phyloP scores from a whole-genome alignment of 768 basidiomycete genomes.

The Xerocomellus intermedius region DNA sequence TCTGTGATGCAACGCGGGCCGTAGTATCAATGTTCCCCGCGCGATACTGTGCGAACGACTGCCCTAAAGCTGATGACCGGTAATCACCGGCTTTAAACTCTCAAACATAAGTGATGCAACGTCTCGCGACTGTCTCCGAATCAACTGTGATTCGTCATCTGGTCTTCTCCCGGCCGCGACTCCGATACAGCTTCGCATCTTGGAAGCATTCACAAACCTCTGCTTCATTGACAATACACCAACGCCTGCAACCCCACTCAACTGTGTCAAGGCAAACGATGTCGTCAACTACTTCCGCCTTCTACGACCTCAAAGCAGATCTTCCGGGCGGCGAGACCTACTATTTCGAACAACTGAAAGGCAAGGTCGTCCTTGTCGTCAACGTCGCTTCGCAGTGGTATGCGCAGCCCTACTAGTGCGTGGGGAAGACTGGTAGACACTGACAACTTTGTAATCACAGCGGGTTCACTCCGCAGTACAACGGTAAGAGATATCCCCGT shows the following conservation, averaged over 20 bases:
- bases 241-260: conserved; percentile 9
- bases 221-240: not conserved
- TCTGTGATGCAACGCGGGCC: too few relatives aligned
- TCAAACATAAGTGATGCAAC: conserved; percentile 1
- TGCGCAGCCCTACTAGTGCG: not conserved
- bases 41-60: too few relatives aligned
- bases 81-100: not conserved
- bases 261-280: conserved; percentile 19
- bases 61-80: not conserved
- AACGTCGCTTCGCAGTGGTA: conserved; percentile 76
- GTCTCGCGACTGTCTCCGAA: not conserved
- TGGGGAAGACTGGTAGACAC: not conserved
- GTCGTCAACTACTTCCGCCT: conserved; percentile 35
- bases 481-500: conserved; percentile 40
- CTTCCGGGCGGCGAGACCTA: conserved; percentile 53
- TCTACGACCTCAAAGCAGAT: conserved; percentile 70
- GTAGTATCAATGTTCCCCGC: not conserved
- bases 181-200: not conserved
- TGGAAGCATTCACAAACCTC: not conserved
- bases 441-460: conserved; percentile 35
- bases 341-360: conserved; percentile 68
- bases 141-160: conserved; percentile 1
- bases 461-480: conserved; percentile 84
- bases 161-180: not conserved
- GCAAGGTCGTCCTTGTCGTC: conserved; percentile 76